Conservation (phyloP, 1,284 basidiomycete species). For the Xerocomus minutiporus region DNA sequence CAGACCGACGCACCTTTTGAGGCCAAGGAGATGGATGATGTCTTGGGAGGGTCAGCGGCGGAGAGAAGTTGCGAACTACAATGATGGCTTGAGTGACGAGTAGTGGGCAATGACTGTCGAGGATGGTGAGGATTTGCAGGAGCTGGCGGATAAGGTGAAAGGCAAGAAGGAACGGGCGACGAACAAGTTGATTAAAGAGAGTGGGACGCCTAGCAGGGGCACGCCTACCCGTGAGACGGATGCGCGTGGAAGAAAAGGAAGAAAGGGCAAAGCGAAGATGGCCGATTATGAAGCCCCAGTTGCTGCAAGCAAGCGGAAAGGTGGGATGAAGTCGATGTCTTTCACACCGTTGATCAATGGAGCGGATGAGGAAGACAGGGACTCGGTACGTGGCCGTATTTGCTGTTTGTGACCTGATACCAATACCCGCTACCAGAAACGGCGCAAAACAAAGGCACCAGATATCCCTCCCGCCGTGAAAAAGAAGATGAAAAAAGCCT, state of each 20-base stretch:
- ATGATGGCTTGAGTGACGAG: slow-evolving; percentile 91
- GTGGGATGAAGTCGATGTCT: slow-evolving; percentile 67
- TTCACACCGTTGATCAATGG: slow-evolving; percentile 71
- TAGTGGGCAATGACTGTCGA: slow-evolving; percentile 89
- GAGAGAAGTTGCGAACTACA: slow-evolving; percentile 85
- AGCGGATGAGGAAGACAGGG: slow-evolving; percentile 66
- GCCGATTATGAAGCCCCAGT: slow-evolving; percentile 48
- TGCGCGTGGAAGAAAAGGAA: slow-evolving; percentile 54
- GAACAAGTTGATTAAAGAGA: slow-evolving; percentile 50
- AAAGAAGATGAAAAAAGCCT: slow-evolving; percentile 81
- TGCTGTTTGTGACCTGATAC: background rate
- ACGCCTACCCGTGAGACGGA: slow-evolving; percentile 63
- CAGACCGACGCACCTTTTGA: slow-evolving; percentile 80
- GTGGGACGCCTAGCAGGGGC: slow-evolving; percentile 48
- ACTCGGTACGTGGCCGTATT: slow-evolving; percentile 44
- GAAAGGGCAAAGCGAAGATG: slow-evolving; percentile 63
- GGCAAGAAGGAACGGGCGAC: slow-evolving; percentile 58
- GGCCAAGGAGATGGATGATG: slow-evolving; percentile 60
- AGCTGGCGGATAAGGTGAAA: slow-evolving; percentile 58
- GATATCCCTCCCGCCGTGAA: slow-evolving; percentile 55
- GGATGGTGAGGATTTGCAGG: slow-evolving; percentile 85
- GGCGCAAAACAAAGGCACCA: slow-evolving; percentile 60
- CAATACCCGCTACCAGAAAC: slow-evolving; percentile 53
- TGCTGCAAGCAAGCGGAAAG: slow-evolving; percentile 62
- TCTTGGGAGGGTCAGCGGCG: slow-evolving; percentile 79